A percentile compares a stretch with the other conserved stretches of the same genome.
These are phyloP conservation scores for Diplodia mutila DNA, from an alignment of 2,329 filamentous ascomycete species.

Conservation along the genomic window DNA sequence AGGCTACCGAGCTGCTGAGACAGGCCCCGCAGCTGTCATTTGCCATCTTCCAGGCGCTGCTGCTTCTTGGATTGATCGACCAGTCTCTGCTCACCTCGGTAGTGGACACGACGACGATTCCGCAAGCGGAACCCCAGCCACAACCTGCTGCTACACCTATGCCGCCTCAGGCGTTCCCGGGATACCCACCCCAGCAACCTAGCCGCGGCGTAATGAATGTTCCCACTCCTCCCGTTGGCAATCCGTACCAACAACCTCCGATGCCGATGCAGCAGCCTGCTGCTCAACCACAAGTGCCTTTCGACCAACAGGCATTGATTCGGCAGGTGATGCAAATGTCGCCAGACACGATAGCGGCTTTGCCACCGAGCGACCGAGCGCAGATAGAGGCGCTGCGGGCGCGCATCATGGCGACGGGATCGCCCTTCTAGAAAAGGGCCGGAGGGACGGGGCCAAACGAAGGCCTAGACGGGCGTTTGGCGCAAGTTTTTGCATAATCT, in stretches of 20 bases:
- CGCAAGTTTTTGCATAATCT: slow-evolving; percentile 18
- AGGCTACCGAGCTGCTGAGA: slow-evolving; percentile 82
- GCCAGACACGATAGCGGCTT: slow-evolving; percentile 75
- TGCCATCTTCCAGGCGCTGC: slow-evolving; percentile 90
- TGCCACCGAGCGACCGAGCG: slow-evolving; percentile 73
- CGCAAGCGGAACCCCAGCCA: slow-evolving; percentile 38
- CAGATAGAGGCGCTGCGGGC: slow-evolving; percentile 80
- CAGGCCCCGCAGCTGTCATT: slow-evolving; percentile 92
- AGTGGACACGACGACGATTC: slow-evolving; percentile 61
- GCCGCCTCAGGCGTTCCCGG: slow-evolving; percentile 40
- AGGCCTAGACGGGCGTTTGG: slow-evolving; percentile 24
- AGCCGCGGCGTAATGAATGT: slow-evolving; percentile 44
- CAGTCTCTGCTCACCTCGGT: slow-evolving; percentile 80
- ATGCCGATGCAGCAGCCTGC: slow-evolving; percentile 49
- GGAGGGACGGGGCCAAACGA: neutral
- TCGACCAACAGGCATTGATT: slow-evolving; percentile 73
- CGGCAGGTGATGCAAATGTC: slow-evolving; percentile 81
- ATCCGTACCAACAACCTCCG: slow-evolving; percentile 41
- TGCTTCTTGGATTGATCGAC: slow-evolving; percentile 91
- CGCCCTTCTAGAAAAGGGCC: slow-evolving; percentile 17
- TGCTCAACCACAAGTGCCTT: slow-evolving; percentile 36
- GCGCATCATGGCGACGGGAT: slow-evolving; percentile 52
- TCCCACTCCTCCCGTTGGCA: slow-evolving; percentile 55
- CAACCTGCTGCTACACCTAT: slow-evolving; percentile 43
- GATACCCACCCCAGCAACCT: slow-evolving; percentile 39